Conservation (phyloP, 148 eudicot genomes). For the Arbutus unedo region DNA sequence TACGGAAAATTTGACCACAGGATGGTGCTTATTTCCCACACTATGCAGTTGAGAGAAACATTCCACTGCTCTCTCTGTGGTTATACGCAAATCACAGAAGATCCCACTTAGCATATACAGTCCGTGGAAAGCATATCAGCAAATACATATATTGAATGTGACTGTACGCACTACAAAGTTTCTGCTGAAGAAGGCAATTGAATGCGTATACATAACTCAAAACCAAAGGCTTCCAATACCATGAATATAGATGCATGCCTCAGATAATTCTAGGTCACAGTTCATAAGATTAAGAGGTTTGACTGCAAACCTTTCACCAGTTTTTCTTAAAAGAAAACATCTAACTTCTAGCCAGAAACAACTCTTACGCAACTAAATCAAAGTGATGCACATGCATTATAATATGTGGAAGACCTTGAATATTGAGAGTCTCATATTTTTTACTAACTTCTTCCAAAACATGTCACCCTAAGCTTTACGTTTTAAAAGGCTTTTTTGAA, state of each 20-base stretch:
- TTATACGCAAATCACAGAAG: neutral
- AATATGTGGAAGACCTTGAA: neutral
- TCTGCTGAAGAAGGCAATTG: neutral
- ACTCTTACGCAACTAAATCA: neutral
- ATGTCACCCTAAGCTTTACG: neutral
- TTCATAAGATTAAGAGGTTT: neutral
- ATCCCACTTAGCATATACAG: neutral
- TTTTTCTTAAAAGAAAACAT: neutral
- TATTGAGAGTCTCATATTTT: neutral
- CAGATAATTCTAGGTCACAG: too few species aligned
- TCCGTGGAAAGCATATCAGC: neutral
- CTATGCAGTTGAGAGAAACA: too few species aligned
- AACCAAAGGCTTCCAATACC: neutral
- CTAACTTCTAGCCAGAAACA: neutral
- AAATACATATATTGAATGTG: neutral
- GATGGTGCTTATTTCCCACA: neutral
- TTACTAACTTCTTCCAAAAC: neutral
- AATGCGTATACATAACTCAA: neutral
- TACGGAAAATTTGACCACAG: neutral
- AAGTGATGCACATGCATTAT: neutral
- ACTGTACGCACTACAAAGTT: neutral
- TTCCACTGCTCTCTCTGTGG: neutral
- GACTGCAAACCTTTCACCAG: neutral
- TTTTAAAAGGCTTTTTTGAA: constrained; percentile 21
- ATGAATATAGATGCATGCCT: neutral